phyloP scores from a whole-genome alignment of 192 early-diverging fungal species.

The Allomyces javanicus region DNA sequence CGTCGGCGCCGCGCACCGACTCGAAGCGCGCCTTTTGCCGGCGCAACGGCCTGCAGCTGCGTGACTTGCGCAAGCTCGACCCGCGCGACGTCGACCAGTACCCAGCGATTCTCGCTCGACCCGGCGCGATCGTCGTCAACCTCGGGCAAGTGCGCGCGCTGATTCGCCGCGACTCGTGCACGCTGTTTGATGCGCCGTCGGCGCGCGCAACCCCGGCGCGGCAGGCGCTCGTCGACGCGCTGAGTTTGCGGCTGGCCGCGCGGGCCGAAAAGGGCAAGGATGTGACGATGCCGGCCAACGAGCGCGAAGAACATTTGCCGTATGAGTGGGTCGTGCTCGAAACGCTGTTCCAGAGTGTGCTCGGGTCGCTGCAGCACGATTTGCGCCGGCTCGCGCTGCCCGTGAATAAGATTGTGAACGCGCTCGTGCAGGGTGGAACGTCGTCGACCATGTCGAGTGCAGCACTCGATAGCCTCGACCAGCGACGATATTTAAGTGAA shows the following conservation, averaged over 20 bases:
- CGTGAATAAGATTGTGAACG: slow-evolving; percentile 31
- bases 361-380: not conserved
- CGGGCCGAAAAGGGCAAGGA: not conserved
- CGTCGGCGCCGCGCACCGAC: no score
- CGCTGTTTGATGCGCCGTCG: slow-evolving; percentile 37
- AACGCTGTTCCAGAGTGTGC: slow-evolving; percentile 26
- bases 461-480: not conserved
- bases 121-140: slow-evolving; percentile 64
- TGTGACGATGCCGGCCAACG: not conserved
- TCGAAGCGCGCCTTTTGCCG: not conserved
- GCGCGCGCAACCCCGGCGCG: not conserved
- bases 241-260: not conserved
- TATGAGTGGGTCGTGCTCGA: not conserved
- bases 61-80: slow-evolving; percentile 69
- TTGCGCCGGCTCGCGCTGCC: not conserved
- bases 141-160: slow-evolving; percentile 60
- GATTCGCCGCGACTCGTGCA: slow-evolving; percentile 54
- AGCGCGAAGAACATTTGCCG: not conserved
- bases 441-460: no score
- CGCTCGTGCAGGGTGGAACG: slow-evolving; percentile 26
- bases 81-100: slow-evolving; percentile 54
- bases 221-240: not conserved
- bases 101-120: slow-evolving; percentile 62
- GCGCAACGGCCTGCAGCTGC: slow-evolving; percentile 44
- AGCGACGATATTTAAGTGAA: not conserved